Base-by-base conservation (phyloP, 306 rosid species). In the Sophora flavescens region DNA sequence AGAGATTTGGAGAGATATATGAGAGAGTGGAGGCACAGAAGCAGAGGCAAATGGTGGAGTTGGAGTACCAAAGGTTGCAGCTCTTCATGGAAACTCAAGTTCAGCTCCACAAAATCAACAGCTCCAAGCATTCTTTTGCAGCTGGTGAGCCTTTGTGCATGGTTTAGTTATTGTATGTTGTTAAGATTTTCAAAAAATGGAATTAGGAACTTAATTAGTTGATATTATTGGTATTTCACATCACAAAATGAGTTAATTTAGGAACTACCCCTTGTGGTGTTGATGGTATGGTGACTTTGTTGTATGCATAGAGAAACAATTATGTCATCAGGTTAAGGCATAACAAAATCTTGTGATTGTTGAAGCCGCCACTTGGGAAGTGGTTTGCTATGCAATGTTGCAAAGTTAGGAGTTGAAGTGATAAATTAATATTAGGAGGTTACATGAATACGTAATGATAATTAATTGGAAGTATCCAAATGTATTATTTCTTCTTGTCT, bases 21-120 rank as follows among this genome's bases (percentile, higher is more conserved):
- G 88, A 86, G 87, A 86, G 89, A 81, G 97, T 89, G 15, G 93
- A 91, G 63, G 63, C 36, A 7, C 63, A 77, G 28, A 89, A 88
- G 75, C 91, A 84, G 79, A 84, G 78, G 82, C 90, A 89, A 69
- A 85, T 88, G 84, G 62, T 87, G 8, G 93, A 90, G 85, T 78
- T 87, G 86, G 95, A 91, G 74, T 84, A 7, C 18, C 94, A 87
- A 39, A 77, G 91, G 53, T 84, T 91, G 90, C 79, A 87, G 50
- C 85, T 88, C 28, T 81, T 83, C 70, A 78, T 87, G 90, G 96
- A 91, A 52, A 88, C 87, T 2, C 91, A 88, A 75, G 61, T 85
- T 66, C 89, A 81, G 72, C 77, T 89, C 33, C 86, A 81, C 16
- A 89, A 87, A 76, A 74, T 72, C 68, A 89, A 87, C 52, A 78